phyloP scores from a whole-genome alignment of 805 yeast species.

The Ogataea naganishii region DNA sequence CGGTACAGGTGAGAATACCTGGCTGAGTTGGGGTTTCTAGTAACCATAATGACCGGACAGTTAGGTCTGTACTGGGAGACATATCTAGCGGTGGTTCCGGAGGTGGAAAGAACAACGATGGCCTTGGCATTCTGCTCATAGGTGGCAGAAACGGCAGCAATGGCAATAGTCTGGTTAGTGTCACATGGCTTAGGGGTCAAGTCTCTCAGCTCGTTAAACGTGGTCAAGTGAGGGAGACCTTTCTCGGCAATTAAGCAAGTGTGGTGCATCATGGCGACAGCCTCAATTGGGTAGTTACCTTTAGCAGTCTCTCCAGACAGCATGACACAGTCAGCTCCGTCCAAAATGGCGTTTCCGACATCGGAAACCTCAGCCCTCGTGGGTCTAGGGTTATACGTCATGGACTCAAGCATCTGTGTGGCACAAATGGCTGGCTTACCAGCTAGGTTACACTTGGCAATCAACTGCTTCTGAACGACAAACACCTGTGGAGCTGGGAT shows the following conservation, averaged over 20 bases:
- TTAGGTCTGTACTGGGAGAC: constrained; percentile 96
- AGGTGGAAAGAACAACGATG: constrained; percentile 88
- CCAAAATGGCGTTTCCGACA: constrained; percentile 98
- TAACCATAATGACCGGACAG: constrained; percentile 95
- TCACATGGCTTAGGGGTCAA: constrained; percentile 83
- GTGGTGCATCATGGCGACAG: constrained; percentile 98
- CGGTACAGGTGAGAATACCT: constrained; percentile 94
- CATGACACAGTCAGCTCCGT: constrained; percentile 99
- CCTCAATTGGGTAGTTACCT: constrained; percentile 97
- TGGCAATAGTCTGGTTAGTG: constrained; percentile 93
- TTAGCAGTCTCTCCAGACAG: constrained; percentile 99
- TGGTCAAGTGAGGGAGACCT: constrained; percentile 79
- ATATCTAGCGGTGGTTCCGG: constrained; percentile 93
- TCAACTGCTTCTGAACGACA: constrained; percentile 96
- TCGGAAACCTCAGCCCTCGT: constrained; percentile 99
- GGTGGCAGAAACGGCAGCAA: constrained; percentile 93
- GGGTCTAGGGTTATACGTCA: constrained; percentile 99
- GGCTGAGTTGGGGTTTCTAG: constrained; percentile 90
- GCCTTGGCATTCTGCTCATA: constrained; percentile 97
- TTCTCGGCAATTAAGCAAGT: constrained; percentile 94
- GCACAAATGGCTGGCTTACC: constrained; percentile 99
- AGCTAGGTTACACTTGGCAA: constrained; percentile 98
- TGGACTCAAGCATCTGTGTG: constrained; percentile 98
- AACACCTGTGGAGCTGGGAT: constrained; percentile 98
- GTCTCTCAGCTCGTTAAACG: constrained; percentile 82